phyloP scores from a whole-genome alignment of 208 protist species.

The Wallacemonas rigidus region DNA sequence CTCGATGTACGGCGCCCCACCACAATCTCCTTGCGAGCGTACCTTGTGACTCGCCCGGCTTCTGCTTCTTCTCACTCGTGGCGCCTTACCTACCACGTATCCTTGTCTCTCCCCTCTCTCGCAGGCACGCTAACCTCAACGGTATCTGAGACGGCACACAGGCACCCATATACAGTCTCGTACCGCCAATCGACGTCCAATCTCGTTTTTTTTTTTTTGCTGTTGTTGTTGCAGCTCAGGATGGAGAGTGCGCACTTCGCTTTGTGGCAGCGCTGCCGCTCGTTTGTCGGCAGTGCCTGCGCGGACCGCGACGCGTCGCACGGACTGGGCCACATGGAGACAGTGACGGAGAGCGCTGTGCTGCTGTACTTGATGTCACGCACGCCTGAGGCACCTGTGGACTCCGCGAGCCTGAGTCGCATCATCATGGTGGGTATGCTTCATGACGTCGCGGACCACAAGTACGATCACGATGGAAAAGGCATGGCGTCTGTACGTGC shows the following conservation, averaged over 20 bases:
- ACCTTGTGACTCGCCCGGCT: too few species aligned
- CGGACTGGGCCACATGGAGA: conserved; percentile 76
- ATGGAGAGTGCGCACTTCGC: conserved; percentile 64
- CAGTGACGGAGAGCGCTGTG: conserved; percentile 68
- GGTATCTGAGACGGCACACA: too few species aligned
- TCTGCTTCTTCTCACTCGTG: too few species aligned
- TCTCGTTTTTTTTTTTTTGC: too few species aligned
- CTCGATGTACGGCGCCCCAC: too few species aligned
- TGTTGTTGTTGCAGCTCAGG: background rate
- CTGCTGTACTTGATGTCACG: conserved; percentile 62
- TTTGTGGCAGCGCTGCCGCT: conserved; percentile 63
- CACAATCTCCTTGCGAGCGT: too few species aligned
- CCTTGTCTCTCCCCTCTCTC: too few species aligned
- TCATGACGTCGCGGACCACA: conserved; percentile 89
- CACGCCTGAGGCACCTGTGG: background rate
- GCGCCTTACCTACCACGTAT: too few species aligned
- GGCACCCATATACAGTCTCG: too few species aligned
- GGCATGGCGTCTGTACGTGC: conserved; percentile 33
- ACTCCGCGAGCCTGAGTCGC: conserved; percentile 24
- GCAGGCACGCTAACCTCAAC: too few species aligned
- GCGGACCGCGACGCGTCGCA: conserved; percentile 70
- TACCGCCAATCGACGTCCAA: too few species aligned
- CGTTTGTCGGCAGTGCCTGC: conserved; percentile 64
- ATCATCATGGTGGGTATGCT: conserved; percentile 86
- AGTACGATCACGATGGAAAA: conserved; percentile 64